Conservation (phyloP, 441 rosid genomes). For the Aquilaria agallochum region DNA sequence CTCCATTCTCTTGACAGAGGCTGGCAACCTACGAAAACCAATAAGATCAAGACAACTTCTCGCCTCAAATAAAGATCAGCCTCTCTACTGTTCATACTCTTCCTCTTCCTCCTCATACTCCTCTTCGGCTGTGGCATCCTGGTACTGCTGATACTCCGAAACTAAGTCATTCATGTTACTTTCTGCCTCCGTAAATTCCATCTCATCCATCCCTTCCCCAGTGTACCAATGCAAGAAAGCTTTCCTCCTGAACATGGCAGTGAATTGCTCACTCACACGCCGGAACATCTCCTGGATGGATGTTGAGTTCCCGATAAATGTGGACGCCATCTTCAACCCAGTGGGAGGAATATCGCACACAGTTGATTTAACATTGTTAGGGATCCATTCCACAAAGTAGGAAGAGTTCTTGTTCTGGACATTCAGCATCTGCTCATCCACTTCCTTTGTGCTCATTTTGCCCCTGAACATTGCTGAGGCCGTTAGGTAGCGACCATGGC, state of each 20-base stretch:
- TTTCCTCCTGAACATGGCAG: slow-evolving; percentile 59
- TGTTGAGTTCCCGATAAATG: slow-evolving; percentile 50
- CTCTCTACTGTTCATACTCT: slow-evolving; percentile 1
- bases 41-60: no score
- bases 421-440: no score
- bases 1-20: slow-evolving; percentile 18
- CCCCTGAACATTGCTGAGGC: no score
- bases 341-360: slow-evolving; percentile 58
- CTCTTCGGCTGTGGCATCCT: slow-evolving; percentile 57
- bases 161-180: slow-evolving; percentile 52
- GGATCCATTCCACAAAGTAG: slow-evolving; percentile 15
- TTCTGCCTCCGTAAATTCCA: slow-evolving; percentile 30
- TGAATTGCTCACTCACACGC: slow-evolving; percentile 57
- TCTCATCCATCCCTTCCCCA: slow-evolving; percentile 61
- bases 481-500: no score
- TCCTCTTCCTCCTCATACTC: slow-evolving; percentile 33
- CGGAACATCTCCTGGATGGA: slow-evolving; percentile 55
- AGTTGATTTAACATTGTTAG: slow-evolving; percentile 49
- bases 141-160: slow-evolving; percentile 56
- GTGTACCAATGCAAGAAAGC: slow-evolving; percentile 70
- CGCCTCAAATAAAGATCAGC: not conserved
- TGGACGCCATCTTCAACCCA: slow-evolving; percentile 54
- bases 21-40: slow-evolving; percentile 2
- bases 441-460: no score
- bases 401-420: no score